A percentile compares a stretch with the other conserved stretches of the same genome.
phyloP scores from a whole-genome alignment of 169 alveolate species.

The Plasmodium knowlesi region DNA sequence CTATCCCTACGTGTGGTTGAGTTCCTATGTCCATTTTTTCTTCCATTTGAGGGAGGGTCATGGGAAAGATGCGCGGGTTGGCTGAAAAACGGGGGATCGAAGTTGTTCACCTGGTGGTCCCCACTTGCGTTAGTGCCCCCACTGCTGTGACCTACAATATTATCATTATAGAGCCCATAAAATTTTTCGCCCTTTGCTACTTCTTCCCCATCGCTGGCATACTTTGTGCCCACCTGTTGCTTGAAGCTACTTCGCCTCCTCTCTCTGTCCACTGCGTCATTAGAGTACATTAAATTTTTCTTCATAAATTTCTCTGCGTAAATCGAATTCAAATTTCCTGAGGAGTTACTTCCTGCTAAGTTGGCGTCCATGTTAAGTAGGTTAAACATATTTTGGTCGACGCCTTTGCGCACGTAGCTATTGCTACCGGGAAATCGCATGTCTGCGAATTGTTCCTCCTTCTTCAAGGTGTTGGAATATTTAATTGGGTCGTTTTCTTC shows the following conservation, averaged over 20 bases:
- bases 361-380: constrained; percentile 3
- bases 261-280: constrained; percentile 5
- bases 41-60: neutral
- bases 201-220: constrained; percentile 27
- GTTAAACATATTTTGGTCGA: constrained; percentile 4
- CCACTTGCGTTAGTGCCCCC: neutral
- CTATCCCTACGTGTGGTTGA: neutral
- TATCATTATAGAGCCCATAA: constrained; percentile 30
- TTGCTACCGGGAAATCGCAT: neutral
- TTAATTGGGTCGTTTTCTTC: neutral
- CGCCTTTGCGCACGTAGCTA: neutral
- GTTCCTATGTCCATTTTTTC: neutral
- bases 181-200: neutral
- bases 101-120: neutral
- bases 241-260: neutral
- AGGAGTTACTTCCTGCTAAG: neutral
- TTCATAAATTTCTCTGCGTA: constrained; percentile 11
- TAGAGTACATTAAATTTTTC: constrained; percentile 1
- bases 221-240: neutral
- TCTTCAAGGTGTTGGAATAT: neutral
- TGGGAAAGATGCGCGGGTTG: neutral
- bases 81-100: constrained; percentile 17
- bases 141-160: neutral
- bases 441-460: neutral
- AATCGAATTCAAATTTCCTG: neutral